Conservation (phyloP, 1,284 basidiomycete genomes). For the Tetrapyrgos nigripes region DNA sequence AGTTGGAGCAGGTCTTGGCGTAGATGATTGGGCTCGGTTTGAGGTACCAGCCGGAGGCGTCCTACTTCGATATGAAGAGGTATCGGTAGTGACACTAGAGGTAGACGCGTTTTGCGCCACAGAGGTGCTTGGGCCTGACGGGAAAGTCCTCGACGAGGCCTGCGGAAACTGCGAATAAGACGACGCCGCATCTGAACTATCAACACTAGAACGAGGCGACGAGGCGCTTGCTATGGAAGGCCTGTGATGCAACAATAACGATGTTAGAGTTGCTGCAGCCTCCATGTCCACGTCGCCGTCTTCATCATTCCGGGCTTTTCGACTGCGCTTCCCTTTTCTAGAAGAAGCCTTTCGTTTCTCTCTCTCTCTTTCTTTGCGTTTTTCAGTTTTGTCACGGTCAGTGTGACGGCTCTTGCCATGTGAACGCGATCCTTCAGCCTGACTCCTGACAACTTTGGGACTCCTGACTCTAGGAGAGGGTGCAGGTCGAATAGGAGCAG, state of each 20-base stretch:
- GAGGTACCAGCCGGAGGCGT: conserved; percentile 30
- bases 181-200: conserved; percentile 63
- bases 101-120: conserved; percentile 25
- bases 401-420: conserved; percentile 33
- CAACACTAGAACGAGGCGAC: conserved; percentile 74
- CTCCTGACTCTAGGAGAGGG: conserved; percentile 46
- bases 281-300: conserved; percentile 77
- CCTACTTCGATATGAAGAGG: conserved; percentile 28
- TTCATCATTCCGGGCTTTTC: conserved; percentile 39
- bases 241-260: conserved; percentile 67
- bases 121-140: conserved; percentile 21
- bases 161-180: conserved; percentile 59
- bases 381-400: conserved; percentile 33
- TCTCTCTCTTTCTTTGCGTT: conserved; percentile 37
- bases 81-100: conserved; percentile 8
- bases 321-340: conserved; percentile 26
- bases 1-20: conserved; percentile 52
- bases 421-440: conserved; percentile 53
- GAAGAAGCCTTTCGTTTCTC: conserved; percentile 32
- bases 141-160: conserved; percentile 58
- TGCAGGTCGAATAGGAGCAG: conserved; percentile 53
- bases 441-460: conserved; percentile 42
- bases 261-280: conserved; percentile 79
- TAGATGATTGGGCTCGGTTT: conserved; percentile 30
- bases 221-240: conserved; percentile 62